Conservation (phyloP, 1,139 yeast species). For the Casaregolazyma suthepensis region DNA sequence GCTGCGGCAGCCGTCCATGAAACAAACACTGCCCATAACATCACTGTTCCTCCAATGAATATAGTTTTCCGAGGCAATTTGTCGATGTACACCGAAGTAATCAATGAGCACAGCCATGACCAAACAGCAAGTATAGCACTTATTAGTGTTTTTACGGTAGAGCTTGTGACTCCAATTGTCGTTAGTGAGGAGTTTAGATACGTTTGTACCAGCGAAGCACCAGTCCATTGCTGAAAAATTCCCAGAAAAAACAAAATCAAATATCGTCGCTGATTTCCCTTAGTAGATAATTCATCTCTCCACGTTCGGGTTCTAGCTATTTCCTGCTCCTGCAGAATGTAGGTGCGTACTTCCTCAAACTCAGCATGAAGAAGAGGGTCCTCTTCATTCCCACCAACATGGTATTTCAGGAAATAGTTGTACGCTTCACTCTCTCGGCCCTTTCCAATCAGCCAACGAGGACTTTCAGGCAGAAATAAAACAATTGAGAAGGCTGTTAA, state of each 20-base stretch:
- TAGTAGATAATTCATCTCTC: not conserved
- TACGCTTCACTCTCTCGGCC: constrained; percentile 48
- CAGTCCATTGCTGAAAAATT: constrained; percentile 11
- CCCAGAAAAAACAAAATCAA: constrained; percentile 7
- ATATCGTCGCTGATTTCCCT: constrained; percentile 4
- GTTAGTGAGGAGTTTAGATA: constrained; percentile 7
- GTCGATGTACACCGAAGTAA: constrained; percentile 4
- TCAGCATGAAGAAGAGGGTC: constrained; percentile 19
- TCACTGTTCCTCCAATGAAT: not conserved
- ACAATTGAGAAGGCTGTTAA: constrained; percentile 26
- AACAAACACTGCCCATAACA: constrained; percentile 2
- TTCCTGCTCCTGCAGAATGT: constrained; percentile 10
- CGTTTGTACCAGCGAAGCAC: constrained; percentile 12
- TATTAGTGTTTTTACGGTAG: not conserved
- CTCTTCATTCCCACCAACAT: constrained; percentile 23
- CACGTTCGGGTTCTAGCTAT: not conserved
- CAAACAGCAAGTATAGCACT: constrained; percentile 2
- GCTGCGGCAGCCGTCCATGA: constrained; percentile 6
- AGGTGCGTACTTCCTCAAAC: constrained; percentile 22
- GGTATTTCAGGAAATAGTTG: constrained; percentile 26
- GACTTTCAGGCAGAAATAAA: constrained; percentile 49
- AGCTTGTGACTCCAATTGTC: constrained; percentile 5
- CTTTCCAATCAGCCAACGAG: constrained; percentile 62
- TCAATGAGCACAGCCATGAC: constrained; percentile 5
- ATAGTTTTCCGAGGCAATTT: constrained; percentile 3